Evolutionary conservation across 192 early-diverging fungal genomes (phyloP).

Genomic region (Ambispora gerdemannii): DNA sequence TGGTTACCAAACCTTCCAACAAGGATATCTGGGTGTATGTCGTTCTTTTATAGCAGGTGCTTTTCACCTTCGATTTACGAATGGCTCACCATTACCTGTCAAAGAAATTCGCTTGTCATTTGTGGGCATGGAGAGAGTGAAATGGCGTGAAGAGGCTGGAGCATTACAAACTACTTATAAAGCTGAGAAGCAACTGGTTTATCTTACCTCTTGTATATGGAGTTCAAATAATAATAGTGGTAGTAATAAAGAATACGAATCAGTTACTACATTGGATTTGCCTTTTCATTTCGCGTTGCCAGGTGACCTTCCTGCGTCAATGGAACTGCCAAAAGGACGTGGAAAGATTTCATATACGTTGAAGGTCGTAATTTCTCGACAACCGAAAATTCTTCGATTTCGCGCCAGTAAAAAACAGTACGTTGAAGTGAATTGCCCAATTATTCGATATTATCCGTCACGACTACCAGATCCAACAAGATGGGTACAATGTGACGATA

Average conservation of each 20-base stretch:
- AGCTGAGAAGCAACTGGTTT: neutral
- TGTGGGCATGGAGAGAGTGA: neutral
- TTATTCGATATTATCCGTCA: neutral
- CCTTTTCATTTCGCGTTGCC: conserved; percentile 18
- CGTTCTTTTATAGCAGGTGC: neutral
- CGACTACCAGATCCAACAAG: neutral
- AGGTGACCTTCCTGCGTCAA: conserved; percentile 2
- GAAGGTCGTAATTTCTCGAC: conserved; percentile 1
- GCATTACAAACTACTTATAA: neutral
- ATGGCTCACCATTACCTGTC: neutral
- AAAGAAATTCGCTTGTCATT: conserved; percentile 6
- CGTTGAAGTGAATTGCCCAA: neutral
- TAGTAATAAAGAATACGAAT: neutral
- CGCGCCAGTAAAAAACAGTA: neutral
- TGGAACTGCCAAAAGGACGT: neutral
- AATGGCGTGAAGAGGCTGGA: neutral
- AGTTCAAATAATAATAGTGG: conserved; percentile 11
- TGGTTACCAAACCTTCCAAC: neutral
- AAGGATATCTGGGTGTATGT: conserved; percentile 4
- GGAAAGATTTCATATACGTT: conserved; percentile 22
- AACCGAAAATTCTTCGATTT: neutral
- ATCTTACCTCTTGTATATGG: neutral
- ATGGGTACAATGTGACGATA: neutral
- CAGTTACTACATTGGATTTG: neutral
- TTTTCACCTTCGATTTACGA: neutral